Conservation (phyloP, 1,284 basidiomycete species). For the Apiotrichum mycotoxinovorans region DNA sequence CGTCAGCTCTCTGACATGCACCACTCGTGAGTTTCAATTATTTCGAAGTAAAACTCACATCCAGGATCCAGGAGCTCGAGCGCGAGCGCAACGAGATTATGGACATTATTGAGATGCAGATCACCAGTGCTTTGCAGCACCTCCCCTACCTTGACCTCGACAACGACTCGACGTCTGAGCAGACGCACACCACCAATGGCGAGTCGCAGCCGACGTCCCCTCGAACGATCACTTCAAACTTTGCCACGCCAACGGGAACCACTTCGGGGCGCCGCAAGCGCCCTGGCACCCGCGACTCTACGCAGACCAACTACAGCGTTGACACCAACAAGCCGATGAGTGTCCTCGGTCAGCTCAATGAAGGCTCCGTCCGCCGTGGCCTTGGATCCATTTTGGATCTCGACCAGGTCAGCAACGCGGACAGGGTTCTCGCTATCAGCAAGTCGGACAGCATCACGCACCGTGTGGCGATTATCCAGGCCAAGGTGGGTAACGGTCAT, state of each 20-base stretch:
- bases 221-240: not conserved
- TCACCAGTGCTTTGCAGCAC: conserved; percentile 37
- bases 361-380: conserved; percentile 15
- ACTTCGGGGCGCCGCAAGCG: conserved; percentile 8
- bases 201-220: conserved; percentile 13
- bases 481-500: conserved; percentile 22
- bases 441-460: conserved; percentile 27
- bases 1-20: conserved; percentile 50
- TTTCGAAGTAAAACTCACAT: conserved; percentile 1
- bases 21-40: conserved; percentile 28
- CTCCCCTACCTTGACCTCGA: conserved; percentile 14
- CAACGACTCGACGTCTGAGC: not conserved
- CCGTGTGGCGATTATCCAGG: conserved; percentile 31
- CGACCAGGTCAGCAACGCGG: conserved; percentile 18
- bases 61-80: conserved; percentile 46
- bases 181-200: not conserved
- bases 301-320: conserved; percentile 21
- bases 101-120: conserved; percentile 44
- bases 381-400: conserved; percentile 19
- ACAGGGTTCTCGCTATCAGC: conserved; percentile 11
- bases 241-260: not conserved
- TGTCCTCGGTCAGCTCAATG: conserved; percentile 23
- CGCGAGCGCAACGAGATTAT: conserved; percentile 48
- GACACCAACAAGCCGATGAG: conserved; percentile 18
- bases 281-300: conserved; percentile 24